Conservation (phyloP, 169 alveolate genomes). For the Plasmodium gonderi region DNA sequence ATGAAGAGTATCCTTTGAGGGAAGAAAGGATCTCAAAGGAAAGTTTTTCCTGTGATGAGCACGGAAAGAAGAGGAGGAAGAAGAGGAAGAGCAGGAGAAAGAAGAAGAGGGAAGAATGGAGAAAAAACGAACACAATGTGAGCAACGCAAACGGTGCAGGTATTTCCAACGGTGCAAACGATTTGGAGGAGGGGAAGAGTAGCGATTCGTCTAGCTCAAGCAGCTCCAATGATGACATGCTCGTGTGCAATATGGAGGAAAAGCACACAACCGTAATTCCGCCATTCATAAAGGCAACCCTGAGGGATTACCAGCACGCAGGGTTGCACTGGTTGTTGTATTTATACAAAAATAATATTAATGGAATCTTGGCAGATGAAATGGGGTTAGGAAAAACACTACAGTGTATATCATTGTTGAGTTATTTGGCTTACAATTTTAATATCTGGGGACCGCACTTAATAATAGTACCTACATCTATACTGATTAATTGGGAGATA, state of each 20-base stretch:
- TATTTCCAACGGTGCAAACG: background rate
- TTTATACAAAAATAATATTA: slow-evolving; percentile 94
- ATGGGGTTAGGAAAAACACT: slow-evolving; percentile 99
- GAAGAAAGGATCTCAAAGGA: background rate
- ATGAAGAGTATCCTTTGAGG: background rate
- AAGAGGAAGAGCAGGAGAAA: background rate
- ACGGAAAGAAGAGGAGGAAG: slow-evolving; percentile 57
- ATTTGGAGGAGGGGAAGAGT: background rate
- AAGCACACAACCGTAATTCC: slow-evolving; percentile 87
- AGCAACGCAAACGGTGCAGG: background rate
- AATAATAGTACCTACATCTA: slow-evolving; percentile 99
- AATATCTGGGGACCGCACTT: slow-evolving; percentile 99
- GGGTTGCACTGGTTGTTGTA: slow-evolving; percentile 98
- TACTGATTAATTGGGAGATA: slow-evolving; percentile 98
- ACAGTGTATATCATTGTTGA: slow-evolving; percentile 97
- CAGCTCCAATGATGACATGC: slow-evolving; percentile 40
- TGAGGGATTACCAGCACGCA: slow-evolving; percentile 95
- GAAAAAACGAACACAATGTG: background rate
- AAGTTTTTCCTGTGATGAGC: background rate
- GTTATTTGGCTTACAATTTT: slow-evolving; percentile 96
- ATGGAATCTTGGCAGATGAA: slow-evolving; percentile 99
- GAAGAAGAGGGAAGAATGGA: background rate
- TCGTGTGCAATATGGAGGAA: slow-evolving; percentile 81
- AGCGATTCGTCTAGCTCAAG: background rate
- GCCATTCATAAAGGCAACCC: slow-evolving; percentile 90